These are phyloP conservation scores for Fusarium sacchari DNA, from an alignment of 2,329 filamentous ascomycete species.

Conservation along the genomic window DNA sequence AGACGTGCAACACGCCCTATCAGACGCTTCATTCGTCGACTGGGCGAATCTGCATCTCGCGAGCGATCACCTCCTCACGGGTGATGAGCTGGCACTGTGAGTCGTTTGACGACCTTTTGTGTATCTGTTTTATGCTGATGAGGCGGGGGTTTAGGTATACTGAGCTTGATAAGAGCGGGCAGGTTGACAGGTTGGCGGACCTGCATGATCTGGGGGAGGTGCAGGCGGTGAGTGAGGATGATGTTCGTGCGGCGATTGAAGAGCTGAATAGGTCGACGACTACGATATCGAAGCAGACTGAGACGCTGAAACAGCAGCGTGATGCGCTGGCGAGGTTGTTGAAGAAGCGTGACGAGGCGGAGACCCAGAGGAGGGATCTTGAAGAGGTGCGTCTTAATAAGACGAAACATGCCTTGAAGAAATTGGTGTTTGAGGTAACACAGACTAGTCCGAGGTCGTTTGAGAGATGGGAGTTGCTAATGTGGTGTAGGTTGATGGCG, in stretches of 20 bases:
- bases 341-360: conserved; percentile 50
- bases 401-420: conserved; percentile 52
- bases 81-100: conserved; percentile 65
- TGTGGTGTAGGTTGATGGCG: conserved; percentile 56
- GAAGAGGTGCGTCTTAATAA: conserved; percentile 44
- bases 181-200: conserved; percentile 57
- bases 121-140: conserved; percentile 23
- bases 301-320: conserved; percentile 69
- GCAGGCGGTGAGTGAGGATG: conserved; percentile 65
- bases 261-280: conserved; percentile 73
- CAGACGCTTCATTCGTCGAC: conserved; percentile 52
- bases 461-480: not conserved
- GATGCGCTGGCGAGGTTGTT: conserved; percentile 65
- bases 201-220: conserved; percentile 58
- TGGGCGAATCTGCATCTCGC: conserved; percentile 63
- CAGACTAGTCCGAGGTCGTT: not conserved
- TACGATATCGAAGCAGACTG: conserved; percentile 71
- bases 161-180: conserved; percentile 59
- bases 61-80: conserved; percentile 62
- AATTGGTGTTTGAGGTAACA: conserved; percentile 55
- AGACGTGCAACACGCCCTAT: conserved; percentile 51
- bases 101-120: conserved; percentile 28
- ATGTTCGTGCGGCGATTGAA: conserved; percentile 69
- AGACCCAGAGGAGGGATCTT: conserved; percentile 44
- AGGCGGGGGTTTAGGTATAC: conserved; percentile 55